These are phyloP conservation scores for Nitzschia inconspicua DNA, from an alignment of 108 stramenopile genomes.

Conservation along the genomic window DNA sequence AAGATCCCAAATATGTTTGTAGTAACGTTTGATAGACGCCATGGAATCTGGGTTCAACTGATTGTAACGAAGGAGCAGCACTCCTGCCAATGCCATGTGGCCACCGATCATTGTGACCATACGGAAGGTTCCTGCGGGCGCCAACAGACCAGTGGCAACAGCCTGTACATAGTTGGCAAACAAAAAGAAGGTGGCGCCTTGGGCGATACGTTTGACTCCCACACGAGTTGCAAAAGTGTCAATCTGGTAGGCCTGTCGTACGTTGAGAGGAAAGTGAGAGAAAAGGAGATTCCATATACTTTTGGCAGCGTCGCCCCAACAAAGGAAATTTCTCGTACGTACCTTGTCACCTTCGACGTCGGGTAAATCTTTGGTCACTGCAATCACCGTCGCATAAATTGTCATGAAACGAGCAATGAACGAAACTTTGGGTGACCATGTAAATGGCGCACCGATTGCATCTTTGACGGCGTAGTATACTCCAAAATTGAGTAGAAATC, in stretches of 20 bases:
- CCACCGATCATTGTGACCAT: slow-evolving; percentile 89
- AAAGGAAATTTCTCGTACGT: slow-evolving; percentile 3
- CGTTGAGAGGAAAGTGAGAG: neutral
- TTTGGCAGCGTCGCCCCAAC: neutral
- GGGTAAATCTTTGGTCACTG: slow-evolving; percentile 94
- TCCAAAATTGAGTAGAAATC: slow-evolving; percentile 95
- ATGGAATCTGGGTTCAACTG: slow-evolving; percentile 78
- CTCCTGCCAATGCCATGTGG: slow-evolving; percentile 63
- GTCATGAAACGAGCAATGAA: slow-evolving; percentile 97
- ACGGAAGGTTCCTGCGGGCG: slow-evolving; percentile 68
- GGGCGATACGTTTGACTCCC: slow-evolving; percentile 82
- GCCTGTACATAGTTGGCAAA: slow-evolving; percentile 88
- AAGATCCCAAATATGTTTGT: slow-evolving; percentile 96
- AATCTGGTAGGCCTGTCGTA: slow-evolving; percentile 65
- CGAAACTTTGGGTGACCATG: slow-evolving; percentile 90
- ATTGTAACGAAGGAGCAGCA: slow-evolving; percentile 53
- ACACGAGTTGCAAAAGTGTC: slow-evolving; percentile 87
- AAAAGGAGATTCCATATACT: neutral
- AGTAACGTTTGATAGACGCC: slow-evolving; percentile 84
- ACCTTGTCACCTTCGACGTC: slow-evolving; percentile 93
- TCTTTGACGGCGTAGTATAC: slow-evolving; percentile 96
- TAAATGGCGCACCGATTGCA: slow-evolving; percentile 86
- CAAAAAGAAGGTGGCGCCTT: slow-evolving; percentile 76
- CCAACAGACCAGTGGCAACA: slow-evolving; percentile 64
- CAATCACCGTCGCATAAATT: slow-evolving; percentile 90